phyloP scores from a whole-genome alignment of 176 grass and related monocot species.

The maize (Zea mays) region Zm-B73-REFERENCE-NAM-5.0 NC_050096.1:23054001-23054500 shows the following conservation, averaged over 20 bases:
- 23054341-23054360: slow-evolving; percentile 95
- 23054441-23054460: slow-evolving; percentile 69
- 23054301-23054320: slow-evolving; percentile 44
- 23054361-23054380: slow-evolving; percentile 91
- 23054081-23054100: slow-evolving; percentile 9
- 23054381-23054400: slow-evolving; percentile 71
- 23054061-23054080: neutral
- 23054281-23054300: slow-evolving; percentile 47
- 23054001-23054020: slow-evolving; percentile 16
- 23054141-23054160: slow-evolving; percentile 4
- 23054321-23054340: slow-evolving; percentile 63
- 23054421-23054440: slow-evolving; percentile 72
- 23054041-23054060: neutral
- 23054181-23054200: neutral
- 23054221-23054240: slow-evolving; percentile 18
- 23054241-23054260: neutral
- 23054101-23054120: slow-evolving; percentile 18
- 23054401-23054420: slow-evolving; percentile 98
- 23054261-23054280: slow-evolving; percentile 30
- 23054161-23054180: slow-evolving; percentile 6
- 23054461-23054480: slow-evolving; percentile 84
- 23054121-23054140: neutral
- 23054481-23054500: slow-evolving; percentile 63
- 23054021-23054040: neutral
- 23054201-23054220: slow-evolving; percentile 9